phyloP scores from a whole-genome alignment of 2,329 filamentous ascomycete species.

The Xylaria sp. region DNA sequence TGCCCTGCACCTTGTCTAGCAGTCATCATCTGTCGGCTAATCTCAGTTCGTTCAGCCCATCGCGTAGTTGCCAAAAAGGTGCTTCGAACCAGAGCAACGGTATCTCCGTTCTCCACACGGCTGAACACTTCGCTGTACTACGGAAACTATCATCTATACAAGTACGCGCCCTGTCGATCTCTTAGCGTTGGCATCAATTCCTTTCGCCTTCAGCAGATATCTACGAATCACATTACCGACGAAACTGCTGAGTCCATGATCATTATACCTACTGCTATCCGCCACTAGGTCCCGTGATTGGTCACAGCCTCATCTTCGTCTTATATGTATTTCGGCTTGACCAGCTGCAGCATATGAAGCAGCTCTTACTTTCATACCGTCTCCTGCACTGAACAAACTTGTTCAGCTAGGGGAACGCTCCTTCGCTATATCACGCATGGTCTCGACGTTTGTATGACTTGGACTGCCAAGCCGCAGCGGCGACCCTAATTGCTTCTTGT shows the following conservation, averaged over 20 bases:
- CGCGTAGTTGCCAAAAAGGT: not conserved
- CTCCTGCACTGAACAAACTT: slow-evolving; percentile 16
- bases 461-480: slow-evolving; percentile 13
- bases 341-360: slow-evolving; percentile 13
- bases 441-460: slow-evolving; percentile 20
- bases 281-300: slow-evolving; percentile 26
- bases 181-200: slow-evolving; percentile 10
- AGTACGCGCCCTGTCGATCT: slow-evolving; percentile 12
- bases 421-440: slow-evolving; percentile 29
- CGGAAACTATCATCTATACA: slow-evolving; percentile 1
- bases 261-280: slow-evolving; percentile 31
- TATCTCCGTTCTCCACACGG: not conserved
- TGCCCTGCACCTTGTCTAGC: slow-evolving; percentile 5
- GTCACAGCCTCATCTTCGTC: slow-evolving; percentile 1
- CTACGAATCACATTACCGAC: slow-evolving; percentile 11
- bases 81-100: slow-evolving; percentile 8
- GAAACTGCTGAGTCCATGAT: slow-evolving; percentile 8
- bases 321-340: slow-evolving; percentile 6
- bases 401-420: not conserved
- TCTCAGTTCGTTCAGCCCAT: not conserved
- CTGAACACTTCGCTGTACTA: slow-evolving; percentile 18
- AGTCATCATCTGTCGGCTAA: slow-evolving; percentile 4
- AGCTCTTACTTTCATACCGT: slow-evolving; percentile 23
- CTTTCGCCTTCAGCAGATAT: slow-evolving; percentile 9
- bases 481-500: slow-evolving; percentile 42